These are phyloP conservation scores for Kwoniella heveanensis DNA, from an alignment of 768 basidiomycete genomes.

Conservation along the genomic window DNA sequence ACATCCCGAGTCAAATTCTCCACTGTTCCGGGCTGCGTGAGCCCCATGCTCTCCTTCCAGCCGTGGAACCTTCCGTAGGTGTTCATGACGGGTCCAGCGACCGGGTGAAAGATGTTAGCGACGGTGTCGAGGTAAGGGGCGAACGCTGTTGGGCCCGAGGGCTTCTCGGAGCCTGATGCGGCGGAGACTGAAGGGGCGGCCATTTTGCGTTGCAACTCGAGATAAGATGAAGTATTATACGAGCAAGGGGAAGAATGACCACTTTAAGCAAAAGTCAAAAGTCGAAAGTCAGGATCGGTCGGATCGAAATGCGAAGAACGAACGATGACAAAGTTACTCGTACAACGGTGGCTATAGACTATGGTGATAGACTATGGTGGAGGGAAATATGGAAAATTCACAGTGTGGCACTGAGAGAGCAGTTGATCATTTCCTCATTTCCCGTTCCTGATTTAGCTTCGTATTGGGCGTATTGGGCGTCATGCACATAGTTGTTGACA, in stretches of 20 bases:
- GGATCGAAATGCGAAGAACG: slow-evolving; percentile 2
- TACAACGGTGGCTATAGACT: not conserved
- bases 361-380: not conserved
- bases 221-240: too few species aligned
- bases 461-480: not conserved
- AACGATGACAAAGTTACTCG: not conserved
- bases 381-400: slow-evolving; percentile 25
- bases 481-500: slow-evolving; percentile 2
- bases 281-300: slow-evolving; percentile 5
- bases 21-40: slow-evolving; percentile 87
- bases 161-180: slow-evolving; percentile 23
- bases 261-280: not conserved
- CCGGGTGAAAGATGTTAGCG: slow-evolving; percentile 48
- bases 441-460: not conserved
- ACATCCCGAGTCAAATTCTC: slow-evolving; percentile 93
- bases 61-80: slow-evolving; percentile 72
- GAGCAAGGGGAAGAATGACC: not conserved
- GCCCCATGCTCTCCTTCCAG: slow-evolving; percentile 78
- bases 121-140: slow-evolving; percentile 53
- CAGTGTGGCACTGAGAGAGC: slow-evolving; percentile 26
- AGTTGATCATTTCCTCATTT: not conserved
- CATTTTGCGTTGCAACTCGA: slow-evolving; percentile 13
- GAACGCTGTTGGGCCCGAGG: slow-evolving; percentile 41
- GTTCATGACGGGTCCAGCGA: slow-evolving; percentile 63
- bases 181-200: slow-evolving; percentile 9